Conservation (phyloP, 2,329 filamentous ascomycete species). For the Coniosporium tulheliwenetii region DNA sequence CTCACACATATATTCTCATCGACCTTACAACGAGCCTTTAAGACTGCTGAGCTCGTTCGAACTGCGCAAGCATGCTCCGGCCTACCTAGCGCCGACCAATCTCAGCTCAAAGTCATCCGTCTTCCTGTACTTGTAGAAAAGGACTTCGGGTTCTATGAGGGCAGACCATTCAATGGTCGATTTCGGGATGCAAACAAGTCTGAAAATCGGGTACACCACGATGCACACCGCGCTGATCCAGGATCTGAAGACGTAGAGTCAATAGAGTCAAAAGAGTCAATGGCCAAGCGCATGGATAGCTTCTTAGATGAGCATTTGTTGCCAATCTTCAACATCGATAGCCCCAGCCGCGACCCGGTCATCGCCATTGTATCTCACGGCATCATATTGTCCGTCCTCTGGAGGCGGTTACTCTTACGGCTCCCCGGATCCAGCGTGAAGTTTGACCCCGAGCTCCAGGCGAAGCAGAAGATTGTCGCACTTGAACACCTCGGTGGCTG, state of each 20-base stretch:
- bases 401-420: constrained; percentile 43
- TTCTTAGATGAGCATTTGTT: constrained; percentile 53
- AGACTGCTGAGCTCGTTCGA: constrained; percentile 53
- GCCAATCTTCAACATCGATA: constrained; percentile 32
- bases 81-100: neutral
- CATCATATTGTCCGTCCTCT: constrained; percentile 57
- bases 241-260: constrained; percentile 49
- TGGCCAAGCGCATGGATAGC: constrained; percentile 44
- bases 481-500: constrained; percentile 41
- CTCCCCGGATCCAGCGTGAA: constrained; percentile 32
- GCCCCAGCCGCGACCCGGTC: constrained; percentile 15
- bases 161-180: constrained; percentile 38
- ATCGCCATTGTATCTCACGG: constrained; percentile 70
- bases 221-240: constrained; percentile 23
- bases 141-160: constrained; percentile 58
- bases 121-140: constrained; percentile 49
- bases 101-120: constrained; percentile 18
- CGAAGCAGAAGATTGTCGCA: constrained; percentile 19
- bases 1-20: constrained; percentile 66
- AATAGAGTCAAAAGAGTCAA: constrained; percentile 51
- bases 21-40: constrained; percentile 55
- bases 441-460: constrained; percentile 25
- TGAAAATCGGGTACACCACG: constrained; percentile 22
- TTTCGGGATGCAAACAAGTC: constrained; percentile 15
- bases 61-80: constrained; percentile 31